Evolutionary conservation across 129 eudicot species (phyloP).

Genomic region (Escallonia herrerae): DNA sequence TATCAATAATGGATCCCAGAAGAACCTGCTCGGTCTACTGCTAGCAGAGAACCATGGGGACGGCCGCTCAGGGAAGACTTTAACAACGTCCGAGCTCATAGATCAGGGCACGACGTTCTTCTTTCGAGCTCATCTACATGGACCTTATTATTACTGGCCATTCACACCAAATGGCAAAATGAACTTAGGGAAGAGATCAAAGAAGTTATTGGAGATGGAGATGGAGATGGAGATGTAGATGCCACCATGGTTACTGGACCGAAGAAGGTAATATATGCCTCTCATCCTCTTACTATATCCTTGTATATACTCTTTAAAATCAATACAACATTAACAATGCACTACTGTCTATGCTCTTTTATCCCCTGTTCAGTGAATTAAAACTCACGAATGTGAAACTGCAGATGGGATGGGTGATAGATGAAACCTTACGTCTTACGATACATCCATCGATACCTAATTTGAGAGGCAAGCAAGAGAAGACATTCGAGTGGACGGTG

Average conservation of each 20-base stretch:
- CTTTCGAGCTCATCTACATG: constrained; percentile 79
- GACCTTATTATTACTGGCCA: constrained; percentile 68
- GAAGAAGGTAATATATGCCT: constrained; percentile 55
- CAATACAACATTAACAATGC: too few relatives aligned
- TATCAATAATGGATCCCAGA: constrained; percentile 7
- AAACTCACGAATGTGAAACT: not conserved
- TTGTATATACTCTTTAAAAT: too few relatives aligned
- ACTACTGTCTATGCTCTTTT: too few relatives aligned
- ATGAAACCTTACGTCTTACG: constrained; percentile 65
- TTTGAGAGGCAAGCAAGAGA: constrained; percentile 67
- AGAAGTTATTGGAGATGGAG: constrained; percentile 63
- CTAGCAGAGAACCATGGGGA: constrained; percentile 38
- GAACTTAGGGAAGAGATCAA: constrained; percentile 69
- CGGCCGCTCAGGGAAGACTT: constrained; percentile 24
- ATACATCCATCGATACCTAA: constrained; percentile 83
- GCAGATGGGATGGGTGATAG: constrained; percentile 99
- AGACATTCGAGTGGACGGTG: constrained; percentile 54
- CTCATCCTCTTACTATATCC: not conserved
- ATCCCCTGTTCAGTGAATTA: too few relatives aligned
- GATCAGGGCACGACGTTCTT: constrained; percentile 96
- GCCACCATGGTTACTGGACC: constrained; percentile 67
- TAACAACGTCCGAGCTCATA: constrained; percentile 63
- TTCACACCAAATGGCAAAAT: constrained; percentile 73
- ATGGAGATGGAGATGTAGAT: too few relatives aligned
- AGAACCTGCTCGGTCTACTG: constrained; percentile 61